Percentiles rank a stretch among this genome's conserved stretches.
Conservation (phyloP, 495 filamentous ascomycete species). For the Penicillium malachiteum region DNA sequence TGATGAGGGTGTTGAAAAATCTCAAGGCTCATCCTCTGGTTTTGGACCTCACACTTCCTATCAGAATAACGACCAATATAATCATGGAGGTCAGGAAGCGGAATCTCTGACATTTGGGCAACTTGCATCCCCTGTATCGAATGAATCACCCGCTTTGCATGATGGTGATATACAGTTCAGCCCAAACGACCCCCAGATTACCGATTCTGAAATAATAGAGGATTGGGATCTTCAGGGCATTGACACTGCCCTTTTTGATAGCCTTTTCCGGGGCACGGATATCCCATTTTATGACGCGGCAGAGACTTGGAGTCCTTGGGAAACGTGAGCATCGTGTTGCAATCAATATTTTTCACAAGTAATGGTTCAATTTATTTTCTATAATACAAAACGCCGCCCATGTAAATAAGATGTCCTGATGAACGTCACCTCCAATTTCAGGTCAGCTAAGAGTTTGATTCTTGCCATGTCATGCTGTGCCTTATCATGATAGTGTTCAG, state of each 20-base stretch:
- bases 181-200: neutral
- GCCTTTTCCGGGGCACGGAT: conserved; percentile 22
- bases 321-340: neutral
- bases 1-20: neutral
- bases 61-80: neutral
- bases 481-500: conserved; percentile 17
- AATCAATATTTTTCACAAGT: too few species aligned
- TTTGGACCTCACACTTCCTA: neutral
- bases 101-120: neutral
- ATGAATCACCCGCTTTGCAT: neutral
- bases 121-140: neutral
- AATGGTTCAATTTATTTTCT: neutral
- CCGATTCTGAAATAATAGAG: neutral
- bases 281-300: neutral
- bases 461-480: conserved; percentile 16
- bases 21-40: too few species aligned
- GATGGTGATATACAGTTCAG: neutral
- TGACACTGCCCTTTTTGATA: conserved; percentile 33
- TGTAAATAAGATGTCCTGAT: conserved; percentile 34
- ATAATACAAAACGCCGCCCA: neutral
- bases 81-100: neutral
- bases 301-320: neutral
- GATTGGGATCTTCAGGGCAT: conserved; percentile 29
- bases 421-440: neutral
- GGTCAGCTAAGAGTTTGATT: neutral